Conservation (phyloP, 495 filamentous ascomycete species). For the Sabuloglossum arenarium region DNA sequence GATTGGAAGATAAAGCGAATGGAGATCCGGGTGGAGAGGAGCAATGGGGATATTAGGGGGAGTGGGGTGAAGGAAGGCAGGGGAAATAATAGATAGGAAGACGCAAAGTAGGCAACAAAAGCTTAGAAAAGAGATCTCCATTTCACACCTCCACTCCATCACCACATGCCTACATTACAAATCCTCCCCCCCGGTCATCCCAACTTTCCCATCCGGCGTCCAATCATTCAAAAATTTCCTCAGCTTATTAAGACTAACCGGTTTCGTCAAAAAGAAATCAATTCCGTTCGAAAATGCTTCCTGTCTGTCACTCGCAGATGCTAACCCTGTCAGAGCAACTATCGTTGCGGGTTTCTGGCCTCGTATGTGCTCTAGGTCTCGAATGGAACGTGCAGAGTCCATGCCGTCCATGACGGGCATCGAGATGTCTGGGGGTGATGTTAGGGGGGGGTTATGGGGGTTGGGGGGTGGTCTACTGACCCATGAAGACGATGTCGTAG, state of each 20-base stretch:
- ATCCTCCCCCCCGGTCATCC: too few species aligned
- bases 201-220: too few species aligned
- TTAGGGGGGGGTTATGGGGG: background rate
- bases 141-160: too few species aligned
- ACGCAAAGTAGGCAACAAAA: too few species aligned
- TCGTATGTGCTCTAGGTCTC: constrained; percentile 29
- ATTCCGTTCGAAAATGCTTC: constrained; percentile 48
- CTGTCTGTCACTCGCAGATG: constrained; percentile 36
- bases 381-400: constrained; percentile 38
- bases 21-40: too few species aligned
- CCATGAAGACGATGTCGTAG: constrained; percentile 38
- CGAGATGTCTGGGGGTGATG: background rate
- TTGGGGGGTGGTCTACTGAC: constrained; percentile 7
- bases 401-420: constrained; percentile 37
- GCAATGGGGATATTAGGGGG: too few species aligned
- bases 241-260: constrained; percentile 28
- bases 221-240: constrained; percentile 8
- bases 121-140: too few species aligned
- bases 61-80: too few species aligned
- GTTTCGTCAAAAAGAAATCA: constrained; percentile 55
- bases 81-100: too few species aligned
- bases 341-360: constrained; percentile 26
- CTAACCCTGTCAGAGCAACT: constrained; percentile 51
- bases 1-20: too few species aligned
- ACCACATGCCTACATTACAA: too few species aligned